A percentile compares a stretch with the other conserved stretches of the same genome.
phyloP scores from a whole-genome alignment of 441 rosid genomes.

The Croton setiger region DNA sequence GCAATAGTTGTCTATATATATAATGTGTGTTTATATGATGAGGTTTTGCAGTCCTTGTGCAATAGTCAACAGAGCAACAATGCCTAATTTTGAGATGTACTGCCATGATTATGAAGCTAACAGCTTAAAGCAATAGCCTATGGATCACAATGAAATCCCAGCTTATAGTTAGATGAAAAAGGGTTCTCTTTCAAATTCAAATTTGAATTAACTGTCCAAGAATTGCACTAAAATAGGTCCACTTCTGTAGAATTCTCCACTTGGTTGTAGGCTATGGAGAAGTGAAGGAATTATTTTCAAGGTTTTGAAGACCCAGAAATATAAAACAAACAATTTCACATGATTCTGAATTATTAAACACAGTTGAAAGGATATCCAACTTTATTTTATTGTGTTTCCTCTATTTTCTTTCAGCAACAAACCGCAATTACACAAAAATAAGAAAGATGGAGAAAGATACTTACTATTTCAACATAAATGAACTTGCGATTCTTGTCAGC shows the following conservation, averaged over 20 bases:
- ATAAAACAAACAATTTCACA: background rate
- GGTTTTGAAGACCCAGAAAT: background rate
- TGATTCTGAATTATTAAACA: background rate
- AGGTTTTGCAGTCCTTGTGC: background rate
- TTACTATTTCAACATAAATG: conserved; percentile 81
- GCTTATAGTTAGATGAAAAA: background rate
- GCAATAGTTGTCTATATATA: background rate
- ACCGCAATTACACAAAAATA: conserved; percentile 7
- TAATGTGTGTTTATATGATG: background rate
- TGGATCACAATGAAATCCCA: background rate
- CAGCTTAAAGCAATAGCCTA: conserved; percentile 1
- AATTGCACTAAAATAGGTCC: background rate
- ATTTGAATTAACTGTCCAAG: background rate
- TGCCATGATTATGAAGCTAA: background rate
- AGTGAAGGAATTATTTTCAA: background rate
- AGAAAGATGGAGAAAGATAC: conserved; percentile 15
- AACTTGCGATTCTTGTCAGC: conserved; percentile 95
- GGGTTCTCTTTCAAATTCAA: background rate
- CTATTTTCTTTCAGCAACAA: conserved; percentile 2
- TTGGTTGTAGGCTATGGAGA: background rate
- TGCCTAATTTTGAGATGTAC: background rate
- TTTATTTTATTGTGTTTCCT: background rate
- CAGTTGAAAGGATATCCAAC: background rate
- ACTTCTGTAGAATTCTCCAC: conserved; percentile 5
- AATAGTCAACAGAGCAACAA: background rate